Percentiles rank a stretch among this genome's conserved stretches.
Conservation (phyloP, 169 alveolate genomes). For the Eimeria falciformis region DNA sequence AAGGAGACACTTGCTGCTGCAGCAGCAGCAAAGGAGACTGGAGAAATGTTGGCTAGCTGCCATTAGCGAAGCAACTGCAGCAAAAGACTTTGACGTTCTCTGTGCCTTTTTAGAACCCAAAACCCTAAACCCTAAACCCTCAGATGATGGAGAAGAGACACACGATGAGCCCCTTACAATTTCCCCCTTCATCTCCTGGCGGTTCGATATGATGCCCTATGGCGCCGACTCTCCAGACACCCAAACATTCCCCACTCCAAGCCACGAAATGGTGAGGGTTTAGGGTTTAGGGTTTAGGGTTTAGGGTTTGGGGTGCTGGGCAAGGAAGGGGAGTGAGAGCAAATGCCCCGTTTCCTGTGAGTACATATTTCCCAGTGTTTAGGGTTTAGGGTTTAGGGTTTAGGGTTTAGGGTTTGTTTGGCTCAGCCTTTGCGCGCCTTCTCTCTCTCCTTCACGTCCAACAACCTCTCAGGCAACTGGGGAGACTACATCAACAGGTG, state of each 20-base stretch:
- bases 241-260: conserved; percentile 85
- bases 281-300: background rate
- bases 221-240: conserved; percentile 90
- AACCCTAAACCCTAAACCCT: background rate
- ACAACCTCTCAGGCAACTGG: conserved; percentile 92
- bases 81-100: background rate
- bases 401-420: background rate
- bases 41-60: background rate
- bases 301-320: background rate
- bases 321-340: too few relatives aligned
- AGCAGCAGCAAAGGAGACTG: conserved; percentile 33
- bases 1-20: conserved; percentile 40
- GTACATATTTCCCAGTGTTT: too few relatives aligned
- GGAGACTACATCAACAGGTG: conserved; percentile 89
- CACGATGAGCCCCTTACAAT: background rate
- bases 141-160: background rate
- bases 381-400: conserved; percentile 9
- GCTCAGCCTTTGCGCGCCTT: conserved; percentile 88
- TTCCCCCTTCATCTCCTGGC: conserved; percentile 76
- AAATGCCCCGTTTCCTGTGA: too few relatives aligned
- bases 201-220: conserved; percentile 89
- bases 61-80: background rate
- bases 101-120: background rate
- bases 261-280: conserved; percentile 80
- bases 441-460: conserved; percentile 90